Evolutionary conservation across 2,329 filamentous ascomycete species (phyloP).

Genomic region (Ophiocordyceps camponoti-saundersi): DNA sequence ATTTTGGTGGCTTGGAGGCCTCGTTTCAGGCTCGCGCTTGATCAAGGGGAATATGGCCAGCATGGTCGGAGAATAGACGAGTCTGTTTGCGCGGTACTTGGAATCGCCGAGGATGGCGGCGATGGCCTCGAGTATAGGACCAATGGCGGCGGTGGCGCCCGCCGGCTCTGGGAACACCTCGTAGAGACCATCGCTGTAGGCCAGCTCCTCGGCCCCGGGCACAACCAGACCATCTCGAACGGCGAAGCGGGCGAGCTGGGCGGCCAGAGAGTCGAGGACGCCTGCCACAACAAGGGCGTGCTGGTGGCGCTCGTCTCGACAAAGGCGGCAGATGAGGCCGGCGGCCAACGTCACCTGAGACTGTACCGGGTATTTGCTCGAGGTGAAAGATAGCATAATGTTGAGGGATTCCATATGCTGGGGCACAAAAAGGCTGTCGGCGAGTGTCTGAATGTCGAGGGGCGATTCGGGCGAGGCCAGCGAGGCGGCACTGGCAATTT

Average conservation of each 20-base stretch:
- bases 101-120: conserved; percentile 64
- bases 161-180: conserved; percentile 46
- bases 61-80: conserved; percentile 51
- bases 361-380: conserved; percentile 33
- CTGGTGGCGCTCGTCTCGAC: conserved; percentile 53
- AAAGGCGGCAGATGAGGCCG: conserved; percentile 39
- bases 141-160: conserved; percentile 39
- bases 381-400: conserved; percentile 45
- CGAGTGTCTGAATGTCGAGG: conserved; percentile 32
- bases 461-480: conserved; percentile 33
- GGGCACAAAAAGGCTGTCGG: conserved; percentile 47
- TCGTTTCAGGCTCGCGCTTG: conserved; percentile 32
- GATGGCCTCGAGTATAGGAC: conserved; percentile 61
- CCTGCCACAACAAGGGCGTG: conserved; percentile 53
- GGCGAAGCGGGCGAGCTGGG: conserved; percentile 54
- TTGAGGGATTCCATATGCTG: conserved; percentile 45
- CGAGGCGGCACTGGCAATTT: conserved; percentile 48
- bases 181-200: conserved; percentile 34
- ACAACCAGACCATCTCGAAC: conserved; percentile 52
- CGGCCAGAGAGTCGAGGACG: conserved; percentile 62
- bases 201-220: conserved; percentile 40
- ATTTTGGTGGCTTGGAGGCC: conserved; percentile 18
- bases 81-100: conserved; percentile 56
- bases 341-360: conserved; percentile 45
- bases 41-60: conserved; percentile 49